Base-by-base conservation (phyloP, 208 protist genomes). In the Wallacemonas sp. region DNA sequence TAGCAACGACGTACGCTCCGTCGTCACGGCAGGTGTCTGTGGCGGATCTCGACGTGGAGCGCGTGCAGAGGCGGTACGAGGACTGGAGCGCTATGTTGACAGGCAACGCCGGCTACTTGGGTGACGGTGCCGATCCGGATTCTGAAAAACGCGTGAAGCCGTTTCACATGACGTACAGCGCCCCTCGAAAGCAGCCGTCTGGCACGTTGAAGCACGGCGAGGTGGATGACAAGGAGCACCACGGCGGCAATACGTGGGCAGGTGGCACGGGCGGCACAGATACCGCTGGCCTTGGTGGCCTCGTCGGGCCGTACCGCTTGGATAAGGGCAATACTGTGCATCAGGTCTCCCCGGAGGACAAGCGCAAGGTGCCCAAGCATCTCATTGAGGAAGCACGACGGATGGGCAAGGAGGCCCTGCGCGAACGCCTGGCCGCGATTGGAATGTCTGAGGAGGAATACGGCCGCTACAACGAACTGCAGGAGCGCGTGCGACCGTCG, bases 161-260 rank as follows among this genome's bases (percentile, higher is more conserved):
- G 44, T 69, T 78, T 45, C 63, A 82, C 59, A 90, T 95, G 80
- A 60, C 69, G 60, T 95, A 92, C 75, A 89, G 76, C 68, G 88
- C 27, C 4, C 80, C 84, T 22, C 81, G 67, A 36, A 87, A 89
- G 63, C 68, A 91, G 74, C 78, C 87, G 2, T 87, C 83, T 9
- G 78, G 83, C 42, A 79, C 78, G 26, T 64, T 93, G 22, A 97
- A 97, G 76, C 91, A 97, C 65, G 93, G 91, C 59, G 81, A 95
- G 73, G 71, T 87, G 12, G 91, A 97, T 61, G 80, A 95, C 73
- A 80, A 86, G 50, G 87, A 93, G 37, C 94, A 97, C 73, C 87
- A 95, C 63, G 94, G 92, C 15, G 94, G 94, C 34, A 97, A 97
- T 73, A 95, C 80, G 12, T 98, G 86, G 81, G 94, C 94, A 0